Evolutionary conservation across 1,139 yeast species (phyloP).

Genomic region (Diutina rugosa): DNA sequence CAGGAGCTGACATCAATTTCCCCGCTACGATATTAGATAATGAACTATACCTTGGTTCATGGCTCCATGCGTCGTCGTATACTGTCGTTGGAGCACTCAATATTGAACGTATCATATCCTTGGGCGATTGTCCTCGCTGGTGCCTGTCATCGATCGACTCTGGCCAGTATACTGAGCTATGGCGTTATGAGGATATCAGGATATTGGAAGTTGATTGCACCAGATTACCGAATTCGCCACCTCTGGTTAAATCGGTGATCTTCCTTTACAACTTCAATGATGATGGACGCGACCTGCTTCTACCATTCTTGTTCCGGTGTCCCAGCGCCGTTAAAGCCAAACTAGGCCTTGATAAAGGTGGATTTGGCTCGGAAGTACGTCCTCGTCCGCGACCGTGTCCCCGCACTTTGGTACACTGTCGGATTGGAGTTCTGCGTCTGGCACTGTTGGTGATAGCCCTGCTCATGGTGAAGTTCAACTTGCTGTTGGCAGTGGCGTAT

Average conservation of each 20-base stretch:
- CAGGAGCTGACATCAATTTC: conserved; percentile 21
- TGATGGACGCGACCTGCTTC: conserved; percentile 27
- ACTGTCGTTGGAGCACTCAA: background rate
- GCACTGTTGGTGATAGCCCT: conserved; percentile 89
- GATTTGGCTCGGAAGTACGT: background rate
- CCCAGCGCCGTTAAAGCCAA: conserved; percentile 20
- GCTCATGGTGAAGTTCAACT: conserved; percentile 59
- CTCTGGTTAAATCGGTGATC: conserved; percentile 12
- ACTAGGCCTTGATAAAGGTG: conserved; percentile 13
- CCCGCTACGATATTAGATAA: conserved; percentile 19
- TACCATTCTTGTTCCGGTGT: conserved; percentile 17
- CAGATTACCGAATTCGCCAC: conserved; percentile 8
- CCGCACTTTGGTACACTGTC: conserved; percentile 69
- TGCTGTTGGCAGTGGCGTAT: conserved; percentile 64
- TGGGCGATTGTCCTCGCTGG: conserved; percentile 8
- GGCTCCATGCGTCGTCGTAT: background rate
- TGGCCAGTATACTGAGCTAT: conserved; percentile 10
- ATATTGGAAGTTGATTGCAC: conserved; percentile 6
- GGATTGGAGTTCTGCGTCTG: conserved; percentile 84
- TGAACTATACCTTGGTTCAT: conserved; percentile 18
- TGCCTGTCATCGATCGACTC: conserved; percentile 16
- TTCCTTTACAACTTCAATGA: conserved; percentile 25
- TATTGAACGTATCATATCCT: background rate
- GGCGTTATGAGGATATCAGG: conserved; percentile 17
- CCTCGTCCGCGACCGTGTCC: conserved; percentile 10